Percentiles rank a stretch among this genome's conserved stretches.
phyloP scores from a whole-genome alignment of 2,329 filamentous ascomycete genomes.

The Sporothrix mexicana region DNA sequence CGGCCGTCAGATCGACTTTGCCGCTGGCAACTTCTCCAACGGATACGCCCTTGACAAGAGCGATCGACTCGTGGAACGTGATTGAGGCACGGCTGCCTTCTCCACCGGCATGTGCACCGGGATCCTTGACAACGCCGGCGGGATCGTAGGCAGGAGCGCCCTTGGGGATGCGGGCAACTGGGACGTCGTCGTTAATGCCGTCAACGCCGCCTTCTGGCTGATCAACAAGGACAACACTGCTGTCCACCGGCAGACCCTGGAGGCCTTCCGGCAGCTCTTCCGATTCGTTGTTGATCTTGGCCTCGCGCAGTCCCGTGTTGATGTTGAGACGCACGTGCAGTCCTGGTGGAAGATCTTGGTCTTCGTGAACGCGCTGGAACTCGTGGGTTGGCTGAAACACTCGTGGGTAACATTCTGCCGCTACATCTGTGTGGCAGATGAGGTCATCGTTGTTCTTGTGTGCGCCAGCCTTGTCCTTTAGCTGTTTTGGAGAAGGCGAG shows the following conservation, averaged over 20 bases:
- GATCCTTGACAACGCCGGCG: conserved; percentile 63
- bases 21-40: conserved; percentile 11
- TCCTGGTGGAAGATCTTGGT: conserved; percentile 69
- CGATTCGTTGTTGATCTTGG: conserved; percentile 66
- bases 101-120: conserved; percentile 41
- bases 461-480: conserved; percentile 3
- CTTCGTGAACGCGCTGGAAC: conserved; percentile 67
- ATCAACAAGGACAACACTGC: conserved; percentile 62
- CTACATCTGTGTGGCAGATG: conserved; percentile 68
- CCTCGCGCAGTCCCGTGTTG: conserved; percentile 67
- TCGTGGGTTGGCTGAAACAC: conserved; percentile 68
- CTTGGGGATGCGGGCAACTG: conserved; percentile 45
- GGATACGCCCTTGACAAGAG: conserved; percentile 53
- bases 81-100: conserved; percentile 44
- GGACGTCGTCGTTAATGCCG: conserved; percentile 38
- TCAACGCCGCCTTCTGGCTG: conserved; percentile 42
- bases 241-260: conserved; percentile 59
- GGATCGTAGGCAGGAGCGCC: conserved; percentile 64
- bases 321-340: conserved; percentile 71
- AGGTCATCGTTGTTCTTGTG: conserved; percentile 49
- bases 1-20: conserved; percentile 16
- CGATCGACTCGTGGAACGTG: conserved; percentile 55
- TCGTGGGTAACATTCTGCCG: conserved; percentile 68
- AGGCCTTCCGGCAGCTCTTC: conserved; percentile 54
- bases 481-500: background rate